Percentiles rank a stretch among this genome's conserved stretches.
Evolutionary conservation across 2,329 filamentous ascomycete genomes (phyloP).

Genomic region (Penicillium oxalicum): DNA sequence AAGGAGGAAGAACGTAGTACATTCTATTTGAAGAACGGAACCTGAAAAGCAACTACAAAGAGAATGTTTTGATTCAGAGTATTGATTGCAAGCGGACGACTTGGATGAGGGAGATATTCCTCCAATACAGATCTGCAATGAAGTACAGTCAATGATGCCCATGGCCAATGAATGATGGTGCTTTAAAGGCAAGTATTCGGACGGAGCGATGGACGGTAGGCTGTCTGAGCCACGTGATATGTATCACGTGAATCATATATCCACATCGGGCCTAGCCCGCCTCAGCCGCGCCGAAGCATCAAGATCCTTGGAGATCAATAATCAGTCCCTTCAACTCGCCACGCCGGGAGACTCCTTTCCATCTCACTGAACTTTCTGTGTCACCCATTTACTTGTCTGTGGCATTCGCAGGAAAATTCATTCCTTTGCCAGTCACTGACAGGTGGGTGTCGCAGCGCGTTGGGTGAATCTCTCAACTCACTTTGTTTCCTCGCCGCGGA

Average conservation of each 20-base stretch:
- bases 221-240: not conserved
- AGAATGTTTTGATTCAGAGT: too few species aligned
- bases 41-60: too few species aligned
- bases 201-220: too few species aligned
- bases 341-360: slow-evolving; percentile 18
- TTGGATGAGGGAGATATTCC: too few species aligned
- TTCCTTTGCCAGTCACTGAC: slow-evolving; percentile 14
- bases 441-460: slow-evolving; percentile 18
- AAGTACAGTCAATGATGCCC: too few species aligned
- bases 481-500: slow-evolving; percentile 15
- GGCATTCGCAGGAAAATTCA: slow-evolving; percentile 4
- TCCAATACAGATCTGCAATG: too few species aligned
- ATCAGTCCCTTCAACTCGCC: slow-evolving; percentile 25
- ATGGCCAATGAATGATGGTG: too few species aligned
- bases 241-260: not conserved
- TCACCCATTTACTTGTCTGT: slow-evolving; percentile 13
- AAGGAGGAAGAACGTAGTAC: too few species aligned
- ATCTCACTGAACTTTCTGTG: slow-evolving; percentile 24
- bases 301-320: slow-evolving; percentile 23
- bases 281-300: slow-evolving; percentile 21
- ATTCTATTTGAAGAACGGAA: too few species aligned
- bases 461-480: slow-evolving; percentile 17
- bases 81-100: too few species aligned
- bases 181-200: too few species aligned
- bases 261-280: slow-evolving; percentile 16